Evolutionary conservation across 176 grass and related monocot genomes (phyloP).

Genomic region (Guadua angustifolia): DNA sequence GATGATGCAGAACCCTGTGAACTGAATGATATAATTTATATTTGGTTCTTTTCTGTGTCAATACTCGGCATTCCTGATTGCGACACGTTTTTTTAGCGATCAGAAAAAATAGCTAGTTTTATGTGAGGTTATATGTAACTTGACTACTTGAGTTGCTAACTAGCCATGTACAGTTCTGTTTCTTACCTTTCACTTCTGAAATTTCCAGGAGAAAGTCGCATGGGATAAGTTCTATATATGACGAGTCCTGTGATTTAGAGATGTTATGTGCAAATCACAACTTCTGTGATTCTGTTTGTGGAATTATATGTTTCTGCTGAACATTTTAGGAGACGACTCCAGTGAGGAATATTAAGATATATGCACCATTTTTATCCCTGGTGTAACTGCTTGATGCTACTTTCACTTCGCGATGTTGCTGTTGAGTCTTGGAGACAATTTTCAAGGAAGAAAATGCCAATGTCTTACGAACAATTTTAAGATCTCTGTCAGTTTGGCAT

Average conservation of each 20-base stretch:
- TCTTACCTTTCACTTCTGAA: slow-evolving; percentile 13
- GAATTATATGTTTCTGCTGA: neutral
- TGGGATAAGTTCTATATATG: neutral
- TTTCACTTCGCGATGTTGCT: neutral
- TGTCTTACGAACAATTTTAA: neutral
- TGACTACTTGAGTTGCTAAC: slow-evolving; percentile 35
- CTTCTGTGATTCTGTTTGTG: neutral
- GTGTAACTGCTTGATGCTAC: neutral
- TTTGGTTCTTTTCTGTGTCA: neutral
- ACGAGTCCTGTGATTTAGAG: neutral
- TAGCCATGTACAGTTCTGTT: slow-evolving; percentile 41
- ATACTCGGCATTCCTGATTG: neutral
- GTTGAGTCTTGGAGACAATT: neutral
- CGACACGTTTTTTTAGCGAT: slow-evolving; percentile 28
- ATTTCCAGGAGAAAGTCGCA: neutral
- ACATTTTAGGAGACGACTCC: neutral
- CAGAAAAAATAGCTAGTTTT: slow-evolving; percentile 42
- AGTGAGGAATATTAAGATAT: neutral
- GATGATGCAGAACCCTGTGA: neutral
- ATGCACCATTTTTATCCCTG: neutral
- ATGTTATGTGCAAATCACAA: neutral
- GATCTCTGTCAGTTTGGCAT: neutral
- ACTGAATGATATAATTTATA: neutral
- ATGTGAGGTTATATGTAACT: slow-evolving; percentile 36
- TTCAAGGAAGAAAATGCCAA: neutral